Evolutionary conservation across 2,329 filamentous ascomycete genomes (phyloP).

Genomic region (Fusarium sp.): DNA sequence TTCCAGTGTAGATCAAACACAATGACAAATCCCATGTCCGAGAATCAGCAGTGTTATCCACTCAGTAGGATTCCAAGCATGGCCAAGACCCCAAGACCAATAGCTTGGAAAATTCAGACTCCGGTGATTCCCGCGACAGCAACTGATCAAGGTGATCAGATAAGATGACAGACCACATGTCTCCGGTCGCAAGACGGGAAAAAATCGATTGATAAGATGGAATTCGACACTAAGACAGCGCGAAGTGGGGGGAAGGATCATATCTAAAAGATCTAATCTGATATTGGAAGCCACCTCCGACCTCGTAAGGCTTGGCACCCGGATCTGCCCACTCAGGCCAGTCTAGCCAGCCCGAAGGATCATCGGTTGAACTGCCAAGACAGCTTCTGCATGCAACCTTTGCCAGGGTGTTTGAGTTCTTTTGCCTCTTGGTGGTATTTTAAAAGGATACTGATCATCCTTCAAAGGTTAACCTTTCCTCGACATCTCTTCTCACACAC

Average conservation of each 20-base stretch:
- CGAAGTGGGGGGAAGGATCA: constrained; percentile 9
- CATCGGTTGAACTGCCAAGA: neutral
- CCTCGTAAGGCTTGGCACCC: neutral
- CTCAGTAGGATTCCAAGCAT: neutral
- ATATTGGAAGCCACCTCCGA: constrained; percentile 15
- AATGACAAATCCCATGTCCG: neutral
- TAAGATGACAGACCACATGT: neutral
- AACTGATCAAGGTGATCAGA: neutral
- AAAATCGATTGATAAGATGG: constrained; percentile 24
- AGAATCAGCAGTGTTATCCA: neutral
- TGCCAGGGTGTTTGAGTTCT: neutral
- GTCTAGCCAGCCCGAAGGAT: neutral
- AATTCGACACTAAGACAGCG: neutral
- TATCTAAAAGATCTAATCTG: constrained; percentile 29
- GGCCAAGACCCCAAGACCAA: neutral
- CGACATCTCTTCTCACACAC: neutral
- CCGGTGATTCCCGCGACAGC: neutral
- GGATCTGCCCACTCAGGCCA: neutral
- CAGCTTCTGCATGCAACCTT: neutral
- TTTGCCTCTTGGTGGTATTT: neutral
- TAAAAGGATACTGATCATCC: neutral
- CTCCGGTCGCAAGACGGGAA: neutral
- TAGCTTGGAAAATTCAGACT: neutral
- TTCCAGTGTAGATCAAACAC: neutral
- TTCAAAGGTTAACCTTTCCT: neutral